Base-by-base conservation (phyloP, 83 land plant species). In the Picea abies region DNA sequence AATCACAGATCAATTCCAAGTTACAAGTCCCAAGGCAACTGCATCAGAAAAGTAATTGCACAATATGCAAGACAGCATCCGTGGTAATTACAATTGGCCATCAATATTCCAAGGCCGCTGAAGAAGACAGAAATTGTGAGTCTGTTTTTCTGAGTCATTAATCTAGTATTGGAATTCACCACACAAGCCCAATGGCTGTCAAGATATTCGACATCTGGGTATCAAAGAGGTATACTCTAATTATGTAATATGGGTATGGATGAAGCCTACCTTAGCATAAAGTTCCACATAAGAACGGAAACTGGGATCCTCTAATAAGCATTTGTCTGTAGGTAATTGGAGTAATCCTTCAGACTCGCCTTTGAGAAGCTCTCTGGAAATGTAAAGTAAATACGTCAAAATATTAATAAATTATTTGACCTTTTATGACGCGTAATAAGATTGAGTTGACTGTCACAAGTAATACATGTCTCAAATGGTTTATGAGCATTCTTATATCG, bases 211-310 rank as follows among this genome's bases (percentile, higher is more conserved):
- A 44, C 47, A 41, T 37, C 49, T 44, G 47, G 22, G 23, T 10
- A 73, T 73, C 58, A 44, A 73, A 44, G 56, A 52, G 76, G 14
- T 37, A 16, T 44, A 3, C 19, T 12, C 77, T 8, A 58, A 10
- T 73, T 2, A 44, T 73, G 15, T 44, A 20, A 25, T 10, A 67
- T 10, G 26, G 25, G 11, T 25, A 67, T 25, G 41, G 58, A 73
- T 73, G 56, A 61, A 77, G 41, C 56, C 32, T 76, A 97, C 99
- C 99, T 94, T 93, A 9, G 99, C 99, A 96, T 97, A 97, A 16
- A 93, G 89, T 78, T 94, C 96, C 35, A 97, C 99, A 84, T 90
- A 96, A 32, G 76, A 91, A 17, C 94, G 92, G 81, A 97, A 97
- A 17, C 65, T 87, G 79, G 97, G 92, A 89, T 97, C 99, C 23